These are phyloP conservation scores for Xerocomellus chrysenteron DNA, from an alignment of 768 basidiomycete genomes.

Conservation along the genomic window DNA sequence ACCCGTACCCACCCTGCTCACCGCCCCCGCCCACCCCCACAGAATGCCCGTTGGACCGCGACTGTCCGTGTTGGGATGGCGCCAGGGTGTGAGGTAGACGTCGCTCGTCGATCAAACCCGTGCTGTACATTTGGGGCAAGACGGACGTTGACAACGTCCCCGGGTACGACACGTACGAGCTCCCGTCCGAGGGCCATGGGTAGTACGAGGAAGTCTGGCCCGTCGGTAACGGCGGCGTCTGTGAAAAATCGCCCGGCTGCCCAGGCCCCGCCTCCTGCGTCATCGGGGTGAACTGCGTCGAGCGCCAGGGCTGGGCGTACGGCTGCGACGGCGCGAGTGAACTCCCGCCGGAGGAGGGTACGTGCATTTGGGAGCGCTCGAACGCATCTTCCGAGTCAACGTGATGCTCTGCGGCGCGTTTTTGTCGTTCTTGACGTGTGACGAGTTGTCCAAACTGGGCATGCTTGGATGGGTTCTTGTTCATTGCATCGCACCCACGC, in stretches of 20 bases:
- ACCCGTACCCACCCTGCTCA: slow-evolving; percentile 22
- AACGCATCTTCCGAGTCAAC: slow-evolving; percentile 38
- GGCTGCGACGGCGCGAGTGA: slow-evolving; percentile 13
- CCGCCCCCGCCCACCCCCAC: not conserved
- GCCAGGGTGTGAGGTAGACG: slow-evolving; percentile 20
- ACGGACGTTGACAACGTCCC: slow-evolving; percentile 67
- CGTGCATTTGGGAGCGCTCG: slow-evolving; percentile 23
- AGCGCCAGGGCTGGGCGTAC: slow-evolving; percentile 32
- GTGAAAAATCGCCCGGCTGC: slow-evolving; percentile 11
- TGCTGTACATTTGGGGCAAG: slow-evolving; percentile 73
- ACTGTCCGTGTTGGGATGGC: slow-evolving; percentile 18
- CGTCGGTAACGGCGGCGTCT: slow-evolving; percentile 7
- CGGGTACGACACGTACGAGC: slow-evolving; percentile 37
- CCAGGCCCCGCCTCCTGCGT: slow-evolving; percentile 6
- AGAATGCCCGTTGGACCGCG: slow-evolving; percentile 18
- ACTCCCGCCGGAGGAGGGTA: not conserved
- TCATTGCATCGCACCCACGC: slow-evolving; percentile 51
- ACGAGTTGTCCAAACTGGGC: slow-evolving; percentile 9
- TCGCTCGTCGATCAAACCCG: slow-evolving; percentile 60
- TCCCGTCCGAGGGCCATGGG: slow-evolving; percentile 43
- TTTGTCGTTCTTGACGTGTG: slow-evolving; percentile 40
- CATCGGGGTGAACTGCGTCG: slow-evolving; percentile 20
- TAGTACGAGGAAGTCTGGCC: slow-evolving; percentile 36
- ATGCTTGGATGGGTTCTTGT: slow-evolving; percentile 4
- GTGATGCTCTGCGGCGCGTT: slow-evolving; percentile 59